phyloP scores from a whole-genome alignment of 805 yeast species.

The Suhomyces vadensis region DNA sequence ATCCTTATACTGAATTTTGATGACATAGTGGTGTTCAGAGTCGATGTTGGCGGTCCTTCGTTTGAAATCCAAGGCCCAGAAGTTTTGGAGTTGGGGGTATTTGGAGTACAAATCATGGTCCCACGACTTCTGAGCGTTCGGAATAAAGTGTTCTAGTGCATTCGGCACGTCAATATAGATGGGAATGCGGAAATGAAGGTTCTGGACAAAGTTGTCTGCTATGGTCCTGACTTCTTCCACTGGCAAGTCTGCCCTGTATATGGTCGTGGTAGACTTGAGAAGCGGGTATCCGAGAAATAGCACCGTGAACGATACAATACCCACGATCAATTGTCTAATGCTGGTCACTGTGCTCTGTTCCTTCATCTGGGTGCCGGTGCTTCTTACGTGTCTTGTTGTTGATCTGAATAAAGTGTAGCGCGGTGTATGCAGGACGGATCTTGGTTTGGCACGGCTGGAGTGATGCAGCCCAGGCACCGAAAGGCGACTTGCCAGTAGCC shows the following conservation, averaged over 20 bases:
- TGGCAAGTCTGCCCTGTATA: constrained; percentile 64
- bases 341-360: constrained; percentile 6
- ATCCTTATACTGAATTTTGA: constrained; percentile 30
- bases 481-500: no score
- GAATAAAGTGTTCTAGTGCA: constrained; percentile 29
- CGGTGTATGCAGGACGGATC: constrained; percentile 1
- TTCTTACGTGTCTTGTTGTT: background rate
- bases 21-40: constrained; percentile 34
- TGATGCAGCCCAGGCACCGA: no score
- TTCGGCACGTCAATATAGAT: constrained; percentile 41
- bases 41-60: constrained; percentile 18
- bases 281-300: constrained; percentile 23
- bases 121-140: constrained; percentile 36
- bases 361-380: background rate
- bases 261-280: constrained; percentile 50
- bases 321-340: constrained; percentile 14
- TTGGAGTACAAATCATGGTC: constrained; percentile 27
- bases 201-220: constrained; percentile 25
- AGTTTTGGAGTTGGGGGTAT: constrained; percentile 24
- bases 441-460: no score
- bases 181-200: constrained; percentile 40
- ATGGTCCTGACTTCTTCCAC: constrained; percentile 37
- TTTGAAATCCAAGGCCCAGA: constrained; percentile 31
- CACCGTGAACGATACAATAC: constrained; percentile 18
- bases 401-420: background rate